Base-by-base conservation (phyloP, 495 filamentous ascomycete genomes). In the Talaromyces trachyspermus region DNA sequence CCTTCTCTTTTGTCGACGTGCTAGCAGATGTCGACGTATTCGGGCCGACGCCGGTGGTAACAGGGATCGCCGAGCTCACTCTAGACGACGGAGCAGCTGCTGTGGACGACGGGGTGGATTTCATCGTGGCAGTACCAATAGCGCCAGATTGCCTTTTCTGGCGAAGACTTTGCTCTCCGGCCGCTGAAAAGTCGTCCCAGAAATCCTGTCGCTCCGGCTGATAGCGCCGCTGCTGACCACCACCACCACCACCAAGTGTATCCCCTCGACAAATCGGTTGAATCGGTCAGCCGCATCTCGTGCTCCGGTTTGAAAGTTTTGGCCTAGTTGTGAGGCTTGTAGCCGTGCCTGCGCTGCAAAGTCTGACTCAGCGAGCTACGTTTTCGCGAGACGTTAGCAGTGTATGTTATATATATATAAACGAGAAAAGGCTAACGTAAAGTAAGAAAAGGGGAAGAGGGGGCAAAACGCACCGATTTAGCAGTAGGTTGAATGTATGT, bases 401-500 rank as follows among this genome's bases (percentile, higher is more conserved):
- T n/a, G n/a, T n/a, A n/a, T n/a, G n/a, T n/a, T n/a, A n/a, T 14
- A 29, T 11, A 41, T 33, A 20, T 15, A 22, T 20, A 19, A 24
- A 18, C 20, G 49, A 32, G 14, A 42, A 17, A 51, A 40, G 37
- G 19, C 39, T 20, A 43, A 9, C 24, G 10, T 18, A 12, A 2
- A 2, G 7, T 14, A 51, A 42, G 18, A 49, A 40, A 39, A 50
- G 35, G 10, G 10, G 17, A 25, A 23, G 15, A 44, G n/a, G 2
- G 24, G 23, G 40, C 20, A 36, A 36, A 17, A 63, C 74, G 50
- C 71, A 94, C 80, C 74, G 86, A 84, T 59, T 88, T 85, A 27
- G 92, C 86, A 14, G 88, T 90, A 14, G 92, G 92, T 66, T 90
- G 86, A 29, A 98, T 83, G 68, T 84, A 95, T 22, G 80, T 76